phyloP scores from a whole-genome alignment of 805 yeast species.

The Metschnikowia kunwiensis region DNA sequence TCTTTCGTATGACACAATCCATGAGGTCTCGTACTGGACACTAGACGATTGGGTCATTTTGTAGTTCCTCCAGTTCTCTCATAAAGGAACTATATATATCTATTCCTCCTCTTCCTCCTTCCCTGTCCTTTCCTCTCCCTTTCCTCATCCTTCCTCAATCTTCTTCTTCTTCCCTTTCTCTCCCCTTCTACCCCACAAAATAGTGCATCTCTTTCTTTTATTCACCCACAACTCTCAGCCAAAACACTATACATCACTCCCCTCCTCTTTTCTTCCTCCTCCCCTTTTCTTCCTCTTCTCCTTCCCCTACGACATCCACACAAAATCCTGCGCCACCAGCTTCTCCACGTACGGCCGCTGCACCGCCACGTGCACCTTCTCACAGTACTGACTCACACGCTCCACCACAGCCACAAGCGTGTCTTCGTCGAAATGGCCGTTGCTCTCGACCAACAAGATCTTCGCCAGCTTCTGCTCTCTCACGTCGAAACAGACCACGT shows the following conservation, averaged over 20 bases:
- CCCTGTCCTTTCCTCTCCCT: no score
- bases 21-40: no score
- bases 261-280: background rate
- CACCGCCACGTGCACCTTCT: constrained; percentile 40
- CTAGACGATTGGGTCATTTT: no score
- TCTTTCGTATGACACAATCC: no score
- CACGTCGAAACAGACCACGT: constrained; percentile 60
- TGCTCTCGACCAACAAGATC: constrained; percentile 66
- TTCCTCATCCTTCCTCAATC: no score
- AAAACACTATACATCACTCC: background rate
- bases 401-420: constrained; percentile 54
- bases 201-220: no score
- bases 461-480: constrained; percentile 49
- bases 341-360: constrained; percentile 46
- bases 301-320: constrained; percentile 46
- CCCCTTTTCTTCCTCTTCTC: background rate
- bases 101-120: no score
- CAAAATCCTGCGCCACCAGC: constrained; percentile 51
- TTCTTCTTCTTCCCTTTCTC: no score
- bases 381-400: constrained; percentile 46
- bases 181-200: no score
- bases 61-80: no score
- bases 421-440: constrained; percentile 62
- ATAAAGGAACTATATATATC: no score
- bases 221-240: no score